Evolutionary conservation across 2,329 filamentous ascomycete species (phyloP).

Genomic region (Sarocladium kiliense): DNA sequence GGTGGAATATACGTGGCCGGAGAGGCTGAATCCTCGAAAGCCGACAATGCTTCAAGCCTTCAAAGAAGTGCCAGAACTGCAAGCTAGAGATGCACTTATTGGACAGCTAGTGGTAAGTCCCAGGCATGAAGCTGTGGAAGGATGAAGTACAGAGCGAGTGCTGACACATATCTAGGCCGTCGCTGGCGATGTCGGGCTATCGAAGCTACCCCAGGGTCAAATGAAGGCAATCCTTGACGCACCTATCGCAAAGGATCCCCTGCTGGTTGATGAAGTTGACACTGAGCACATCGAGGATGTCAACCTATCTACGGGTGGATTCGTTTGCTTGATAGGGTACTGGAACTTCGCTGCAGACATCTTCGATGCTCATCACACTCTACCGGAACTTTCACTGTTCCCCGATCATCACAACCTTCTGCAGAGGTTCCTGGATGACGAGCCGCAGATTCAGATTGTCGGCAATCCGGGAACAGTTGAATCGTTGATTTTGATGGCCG

Average conservation of each 20-base stretch:
- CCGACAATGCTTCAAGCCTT: slow-evolving; percentile 60
- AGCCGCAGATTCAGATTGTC: slow-evolving; percentile 39
- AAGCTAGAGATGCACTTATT: slow-evolving; percentile 60
- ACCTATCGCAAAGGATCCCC: slow-evolving; percentile 37
- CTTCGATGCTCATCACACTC: slow-evolving; percentile 51
- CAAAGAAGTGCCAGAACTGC: slow-evolving; percentile 55
- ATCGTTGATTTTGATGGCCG: slow-evolving; percentile 52
- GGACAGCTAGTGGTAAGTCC: slow-evolving; percentile 63
- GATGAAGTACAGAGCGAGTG: too few species aligned
- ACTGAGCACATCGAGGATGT: slow-evolving; percentile 45
- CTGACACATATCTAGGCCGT: slow-evolving; percentile 41
- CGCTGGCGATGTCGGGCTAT: slow-evolving; percentile 55
- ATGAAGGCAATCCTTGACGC: slow-evolving; percentile 40
- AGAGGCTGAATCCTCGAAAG: slow-evolving; percentile 56
- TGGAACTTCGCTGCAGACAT: slow-evolving; percentile 58
- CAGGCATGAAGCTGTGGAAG: neutral
- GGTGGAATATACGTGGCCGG: slow-evolving; percentile 63
- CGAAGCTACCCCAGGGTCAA: slow-evolving; percentile 37
- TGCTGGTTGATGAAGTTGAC: slow-evolving; percentile 41
- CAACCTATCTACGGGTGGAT: slow-evolving; percentile 53
- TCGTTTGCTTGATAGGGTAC: slow-evolving; percentile 55
- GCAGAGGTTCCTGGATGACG: slow-evolving; percentile 45
- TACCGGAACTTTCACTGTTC: slow-evolving; percentile 52
- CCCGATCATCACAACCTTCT: slow-evolving; percentile 54
- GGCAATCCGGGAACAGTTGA: slow-evolving; percentile 52